Percentiles rank a stretch among this genome's conserved stretches.
Conservation (phyloP, 2,329 filamentous ascomycete genomes). For the Trichophyton equinum region DNA sequence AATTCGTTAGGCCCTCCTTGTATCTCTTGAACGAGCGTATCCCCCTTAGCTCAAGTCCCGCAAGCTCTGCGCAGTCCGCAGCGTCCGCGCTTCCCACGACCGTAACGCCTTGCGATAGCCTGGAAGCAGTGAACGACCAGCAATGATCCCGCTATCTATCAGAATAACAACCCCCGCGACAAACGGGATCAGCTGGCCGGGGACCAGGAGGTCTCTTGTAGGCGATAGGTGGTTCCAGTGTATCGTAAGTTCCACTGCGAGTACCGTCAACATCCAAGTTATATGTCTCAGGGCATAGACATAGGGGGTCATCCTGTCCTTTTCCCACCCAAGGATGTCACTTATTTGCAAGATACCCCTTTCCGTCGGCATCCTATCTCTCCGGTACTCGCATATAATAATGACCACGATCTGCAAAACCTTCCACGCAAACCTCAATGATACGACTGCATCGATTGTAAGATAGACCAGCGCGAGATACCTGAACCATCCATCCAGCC, state of each 20-base stretch:
- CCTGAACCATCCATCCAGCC: neutral
- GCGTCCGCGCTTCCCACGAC: neutral
- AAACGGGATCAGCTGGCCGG: slow-evolving; percentile 1
- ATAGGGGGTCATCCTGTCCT: neutral
- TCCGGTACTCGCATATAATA: neutral
- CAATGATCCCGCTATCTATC: neutral
- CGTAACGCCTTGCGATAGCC: neutral
- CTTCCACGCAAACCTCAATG: neutral
- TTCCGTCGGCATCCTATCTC: neutral
- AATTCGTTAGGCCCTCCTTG: too few relatives aligned
- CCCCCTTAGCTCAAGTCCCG: neutral
- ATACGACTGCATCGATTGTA: neutral
- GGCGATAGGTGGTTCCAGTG: neutral
- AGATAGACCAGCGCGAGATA: neutral
- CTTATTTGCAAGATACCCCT: neutral
- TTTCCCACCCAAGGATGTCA: neutral
- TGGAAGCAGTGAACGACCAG: neutral
- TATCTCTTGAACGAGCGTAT: neutral
- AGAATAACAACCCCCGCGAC: neutral
- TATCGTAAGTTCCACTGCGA: neutral
- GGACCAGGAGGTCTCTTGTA: neutral
- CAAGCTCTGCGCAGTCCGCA: neutral
- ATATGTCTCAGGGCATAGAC: neutral
- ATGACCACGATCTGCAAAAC: neutral
- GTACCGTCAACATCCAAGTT: neutral